Percentiles rank a stretch among this genome's conserved stretches.
Conservation (phyloP, 306 rosid genomes). For the Phaseolus lunatus region DNA sequence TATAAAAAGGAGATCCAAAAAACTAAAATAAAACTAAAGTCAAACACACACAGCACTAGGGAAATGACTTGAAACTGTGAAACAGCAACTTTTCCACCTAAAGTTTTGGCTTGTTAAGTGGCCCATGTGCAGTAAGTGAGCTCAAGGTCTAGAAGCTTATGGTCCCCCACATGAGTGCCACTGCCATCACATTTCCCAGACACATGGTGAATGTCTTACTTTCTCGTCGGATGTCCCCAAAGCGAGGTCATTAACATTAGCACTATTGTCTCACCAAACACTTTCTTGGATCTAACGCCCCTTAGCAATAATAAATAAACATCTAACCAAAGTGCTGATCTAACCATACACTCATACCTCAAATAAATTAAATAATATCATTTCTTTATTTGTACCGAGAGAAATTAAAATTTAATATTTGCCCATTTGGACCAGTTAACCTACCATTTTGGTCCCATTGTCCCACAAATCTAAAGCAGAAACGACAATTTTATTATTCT, state of each 20-base stretch:
- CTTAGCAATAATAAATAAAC: constrained; percentile 36
- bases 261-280: constrained; percentile 50
- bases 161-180: constrained; percentile 50
- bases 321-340: constrained; percentile 44
- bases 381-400: constrained; percentile 36
- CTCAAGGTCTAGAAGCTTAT: constrained; percentile 42
- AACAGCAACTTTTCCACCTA: constrained; percentile 41
- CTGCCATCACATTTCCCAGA: constrained; percentile 43
- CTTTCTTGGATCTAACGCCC: constrained; percentile 59
- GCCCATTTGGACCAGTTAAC: constrained; percentile 38
- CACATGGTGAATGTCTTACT: constrained; percentile 58
- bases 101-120: constrained; percentile 42
- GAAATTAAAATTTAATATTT: constrained; percentile 37
- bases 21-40: constrained; percentile 9
- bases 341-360: constrained; percentile 38
- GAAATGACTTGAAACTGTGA: constrained; percentile 23
- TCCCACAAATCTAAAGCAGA: constrained; percentile 43
- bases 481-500: constrained; percentile 27
- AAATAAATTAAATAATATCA: constrained; percentile 18
- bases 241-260: constrained; percentile 43
- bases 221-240: constrained; percentile 37
- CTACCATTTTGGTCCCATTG: constrained; percentile 49
- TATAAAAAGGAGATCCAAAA: constrained; percentile 25
- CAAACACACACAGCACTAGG: constrained; percentile 31
- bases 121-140: constrained; percentile 46